Evolutionary conservation across 2,329 filamentous ascomycete genomes (phyloP), one percentile per base, ranked within the genome.

Genomic region (Phialocephala sp.): DNA sequence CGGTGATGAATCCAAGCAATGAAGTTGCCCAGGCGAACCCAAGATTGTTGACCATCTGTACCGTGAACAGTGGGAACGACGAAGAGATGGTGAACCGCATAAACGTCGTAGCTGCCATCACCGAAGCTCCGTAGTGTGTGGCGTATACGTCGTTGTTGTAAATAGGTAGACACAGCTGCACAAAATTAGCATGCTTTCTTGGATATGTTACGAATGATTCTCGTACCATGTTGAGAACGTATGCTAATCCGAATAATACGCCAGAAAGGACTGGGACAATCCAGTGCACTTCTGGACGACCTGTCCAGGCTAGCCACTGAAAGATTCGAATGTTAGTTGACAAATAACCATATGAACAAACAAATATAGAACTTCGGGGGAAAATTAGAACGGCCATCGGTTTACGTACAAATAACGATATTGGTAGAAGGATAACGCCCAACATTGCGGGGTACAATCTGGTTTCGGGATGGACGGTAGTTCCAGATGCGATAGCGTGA

Each of bases 11-110:
- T 0, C 73, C 79, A 14, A 81, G 71, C 32, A 80, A 56, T 50
- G 76, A 77, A 3, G 75, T 78, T 4, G 80, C 80, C 77, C 79
- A 79, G 4, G 66, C 74, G 14, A 79, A 76, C 1, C 75, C 77
- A 18, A 65, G 59, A n/a, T 56, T 56, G 22, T 56, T 27, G 22
- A 56, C 27, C 52, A 56, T 35, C 15, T 56, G 35, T 18, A 35
- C 27, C 35, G 52, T n/a, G 45, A 66, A 47, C 12, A 67, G 41
- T 9, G 57, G 54, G 14, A 67, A 67, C n/a, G 47, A 37, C 14
- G 65, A 56, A 12, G 65, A 67, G 27, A 67, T 57, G 8, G 54
- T 8, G 50, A 67, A 67, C 22, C 65, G 65, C 14, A 67, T 43
- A 50, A 67, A 67, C 4, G 65, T 67, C 2, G 47, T 35, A 2